Conservation (phyloP, 257 asterid genomes). For the Leonotis leonurus region DNA sequence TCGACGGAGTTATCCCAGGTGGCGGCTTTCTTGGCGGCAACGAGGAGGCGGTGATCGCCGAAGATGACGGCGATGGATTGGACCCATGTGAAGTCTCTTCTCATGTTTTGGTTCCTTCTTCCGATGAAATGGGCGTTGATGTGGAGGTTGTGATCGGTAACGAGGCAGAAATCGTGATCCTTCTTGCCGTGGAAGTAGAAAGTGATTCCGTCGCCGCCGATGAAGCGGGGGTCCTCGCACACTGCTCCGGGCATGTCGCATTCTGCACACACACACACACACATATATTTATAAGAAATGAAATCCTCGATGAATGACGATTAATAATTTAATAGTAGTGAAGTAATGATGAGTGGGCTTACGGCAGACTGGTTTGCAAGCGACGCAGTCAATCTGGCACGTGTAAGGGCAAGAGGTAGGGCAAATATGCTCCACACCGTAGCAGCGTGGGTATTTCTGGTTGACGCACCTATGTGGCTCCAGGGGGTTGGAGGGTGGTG, state of each 20-base stretch:
- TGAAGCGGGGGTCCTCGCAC: conserved; percentile 72
- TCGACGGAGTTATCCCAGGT: conserved; percentile 39
- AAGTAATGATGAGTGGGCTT: conserved; percentile 11
- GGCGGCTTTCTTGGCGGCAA: conserved; percentile 43
- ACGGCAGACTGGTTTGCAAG: conserved; percentile 62
- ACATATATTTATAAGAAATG: neutral
- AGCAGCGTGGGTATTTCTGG: conserved; percentile 30
- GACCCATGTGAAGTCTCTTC: conserved; percentile 66
- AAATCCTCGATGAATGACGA: neutral
- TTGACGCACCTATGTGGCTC: conserved; percentile 31
- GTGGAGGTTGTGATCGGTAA: conserved; percentile 49
- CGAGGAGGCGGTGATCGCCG: conserved; percentile 29
- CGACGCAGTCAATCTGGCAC: conserved; percentile 45
- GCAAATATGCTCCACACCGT: conserved; percentile 33
- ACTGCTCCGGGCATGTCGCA: conserved; percentile 67
- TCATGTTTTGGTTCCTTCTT: conserved; percentile 27
- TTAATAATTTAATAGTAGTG: too few species aligned
- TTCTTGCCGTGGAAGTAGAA: conserved; percentile 69
- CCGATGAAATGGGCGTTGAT: conserved; percentile 63
- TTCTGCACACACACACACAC: conserved; percentile 11
- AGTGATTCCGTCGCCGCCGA: conserved; percentile 68
- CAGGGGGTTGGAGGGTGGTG: neutral
- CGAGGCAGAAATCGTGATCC: conserved; percentile 44
- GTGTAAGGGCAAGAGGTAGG: conserved; percentile 36
- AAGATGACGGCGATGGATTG: conserved; percentile 48